Base-by-base conservation (phyloP, 2,329 filamentous ascomycete species). In the Colletotrichum horii region DNA sequence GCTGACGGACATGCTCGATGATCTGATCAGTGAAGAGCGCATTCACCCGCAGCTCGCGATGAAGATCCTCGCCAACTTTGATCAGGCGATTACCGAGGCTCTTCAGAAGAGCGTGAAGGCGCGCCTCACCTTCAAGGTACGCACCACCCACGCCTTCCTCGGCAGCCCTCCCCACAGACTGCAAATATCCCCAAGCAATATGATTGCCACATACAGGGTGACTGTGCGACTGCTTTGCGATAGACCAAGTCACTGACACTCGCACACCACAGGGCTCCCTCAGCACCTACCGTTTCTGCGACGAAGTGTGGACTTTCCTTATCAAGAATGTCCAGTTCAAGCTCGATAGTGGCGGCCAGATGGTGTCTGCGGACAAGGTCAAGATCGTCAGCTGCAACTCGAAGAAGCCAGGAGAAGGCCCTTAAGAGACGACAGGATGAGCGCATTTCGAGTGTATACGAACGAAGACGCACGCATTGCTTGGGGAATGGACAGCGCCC, bases 271-370 rank as follows among this genome's bases (percentile, higher is more conserved):
- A 98, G 96, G 97, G 97, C 64, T 97, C 97, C 83, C 93, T 99
- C 78, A 96, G 98, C 84, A 98, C 97, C 19, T 99, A 99, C 88
- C 94, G 97, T 80, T 99, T 99, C 90, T 99, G 97, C 88, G 97
- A 99, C 86, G 97, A 99, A 87, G 97, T 99, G 75, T 99, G 97
- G 97, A 99, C 97, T 2, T 99, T 99, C 85, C 91, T 99, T 74
- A 98, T 99, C 86, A 98, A 98, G 87, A 97, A 98, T 79, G 96
- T 98, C 71, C 96, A 93, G n/a, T 98, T 99, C 88, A 99, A 99
- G 88, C 94, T 98, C 88, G 96, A 98, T 80, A 95, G 94, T 68
- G 90, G 90, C 79, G 92, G 91, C 72, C 91, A 93, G 76, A 91
- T 91, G 1, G 92, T 98, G 16, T 88, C 91, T 48, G 96, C 96